These are phyloP conservation scores for Yamagishiella unicocca DNA, from an alignment of 139 green algal species.

Conservation along the genomic window DNA sequence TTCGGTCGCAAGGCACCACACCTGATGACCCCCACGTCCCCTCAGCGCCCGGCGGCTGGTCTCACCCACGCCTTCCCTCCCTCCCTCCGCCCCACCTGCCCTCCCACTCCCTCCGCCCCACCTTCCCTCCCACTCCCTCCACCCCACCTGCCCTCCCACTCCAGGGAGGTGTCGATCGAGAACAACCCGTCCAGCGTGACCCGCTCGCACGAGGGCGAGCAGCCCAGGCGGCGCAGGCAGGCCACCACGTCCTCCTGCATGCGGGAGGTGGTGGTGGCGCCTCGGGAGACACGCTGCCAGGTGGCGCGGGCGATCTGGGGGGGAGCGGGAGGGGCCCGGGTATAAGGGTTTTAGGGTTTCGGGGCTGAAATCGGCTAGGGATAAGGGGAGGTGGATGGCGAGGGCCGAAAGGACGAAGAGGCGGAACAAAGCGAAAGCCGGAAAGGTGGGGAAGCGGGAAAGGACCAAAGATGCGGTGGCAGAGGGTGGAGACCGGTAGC, in stretches of 20 bases:
- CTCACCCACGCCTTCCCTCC: not conserved
- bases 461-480: too few relatives aligned
- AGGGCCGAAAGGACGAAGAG: too few relatives aligned
- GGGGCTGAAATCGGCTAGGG: too few relatives aligned
- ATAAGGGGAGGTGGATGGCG: too few relatives aligned
- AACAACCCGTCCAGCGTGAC: conserved; percentile 66
- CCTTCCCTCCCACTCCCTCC: not conserved
- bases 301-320: not conserved
- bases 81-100: not conserved
- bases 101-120: not conserved
- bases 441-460: too few relatives aligned
- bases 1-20: too few relatives aligned
- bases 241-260: conserved; percentile 30
- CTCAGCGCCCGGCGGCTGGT: too few relatives aligned
- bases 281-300: not conserved
- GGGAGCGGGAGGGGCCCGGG: not conserved
- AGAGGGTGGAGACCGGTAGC: too few relatives aligned
- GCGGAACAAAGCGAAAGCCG: too few relatives aligned
- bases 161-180: conserved; percentile 65
- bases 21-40: too few relatives aligned
- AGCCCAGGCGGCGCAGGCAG: conserved; percentile 37
- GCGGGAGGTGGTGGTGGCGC: not conserved
- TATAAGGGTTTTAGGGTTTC: not conserved
- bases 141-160: conserved; percentile 54
- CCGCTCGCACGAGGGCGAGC: conserved; percentile 28